Evolutionary conservation across 2,329 filamentous ascomycete species (phyloP), one percentile per base, ranked within the genome.

Genomic region (Penicillium hesseltinei): DNA sequence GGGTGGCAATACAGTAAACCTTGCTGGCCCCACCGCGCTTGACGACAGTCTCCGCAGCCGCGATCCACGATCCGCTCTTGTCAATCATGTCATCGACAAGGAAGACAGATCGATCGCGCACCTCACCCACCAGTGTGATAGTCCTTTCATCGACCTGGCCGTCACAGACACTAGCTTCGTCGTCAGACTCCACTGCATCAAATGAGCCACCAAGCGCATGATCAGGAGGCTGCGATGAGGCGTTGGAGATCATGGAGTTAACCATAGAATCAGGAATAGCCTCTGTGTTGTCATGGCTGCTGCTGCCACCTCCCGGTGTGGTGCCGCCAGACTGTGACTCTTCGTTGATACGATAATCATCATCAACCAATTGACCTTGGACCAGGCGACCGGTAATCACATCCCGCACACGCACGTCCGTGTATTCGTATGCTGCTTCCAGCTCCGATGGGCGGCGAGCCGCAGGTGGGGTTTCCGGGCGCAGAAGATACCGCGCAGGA

Each of bases 1-100:
- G 94, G 0, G 94, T 97, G 8, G 93, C 94, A 79, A 99, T 96
- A 81, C 92, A 96, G 77, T 96, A 97, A 36, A 99, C 94, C 75
- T 90, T 94, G 67, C 90, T 96, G 1, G 94, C 94, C 44, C 86
- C 85, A 63, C 94, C 95, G 62, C 89, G 86, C 81, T 97, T 97
- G 52, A 96, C 90, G 2, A 96, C 93, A 1, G 92, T 96, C 80
- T 99, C 94, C 13, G 94, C 94, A 7, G 94, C 94, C 6, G 93
- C 93, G 65, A 99, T 95, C 94, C 94, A 99, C 7, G 91, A 96
- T 15, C 89, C 91, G 10, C 92, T 88, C 78, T 96, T 97, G 78
- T 99, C 94, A 70, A 99, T 97, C 90, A 99, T 97, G 73, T 99
- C 94, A 73, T 99, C 94, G 49, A 99, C 90, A 60, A 99, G 92